Percentiles rank a stretch among this genome's conserved stretches.
These are phyloP conservation scores for Eucalyptus tenuipes DNA, from an alignment of 345 rosid species.

Conservation along the genomic window DNA sequence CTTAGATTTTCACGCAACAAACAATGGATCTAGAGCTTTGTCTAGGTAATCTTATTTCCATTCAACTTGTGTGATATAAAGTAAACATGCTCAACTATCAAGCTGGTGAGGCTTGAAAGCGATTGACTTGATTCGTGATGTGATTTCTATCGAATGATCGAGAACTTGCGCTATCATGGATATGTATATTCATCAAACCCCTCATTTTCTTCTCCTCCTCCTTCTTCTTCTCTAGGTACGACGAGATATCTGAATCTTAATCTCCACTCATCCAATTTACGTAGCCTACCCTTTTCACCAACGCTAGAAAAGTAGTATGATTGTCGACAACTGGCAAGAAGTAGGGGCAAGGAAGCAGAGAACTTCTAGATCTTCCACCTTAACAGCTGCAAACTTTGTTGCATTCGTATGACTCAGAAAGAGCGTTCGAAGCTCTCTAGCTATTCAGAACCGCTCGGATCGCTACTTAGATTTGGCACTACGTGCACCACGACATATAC, in stretches of 20 bases:
- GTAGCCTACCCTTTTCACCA: background rate
- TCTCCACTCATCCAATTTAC: background rate
- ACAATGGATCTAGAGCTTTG: background rate
- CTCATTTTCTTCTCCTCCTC: fast-evolving
- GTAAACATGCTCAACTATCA: background rate
- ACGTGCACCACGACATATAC: background rate
- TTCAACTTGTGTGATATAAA: background rate
- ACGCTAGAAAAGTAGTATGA: background rate
- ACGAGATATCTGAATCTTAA: background rate
- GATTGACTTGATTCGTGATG: fast-evolving
- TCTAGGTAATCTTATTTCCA: background rate
- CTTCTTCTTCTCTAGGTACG: background rate
- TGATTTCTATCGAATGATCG: background rate
- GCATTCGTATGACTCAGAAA: background rate
- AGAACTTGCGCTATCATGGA: fast-evolving
- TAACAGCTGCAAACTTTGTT: background rate
- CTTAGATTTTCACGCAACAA: background rate
- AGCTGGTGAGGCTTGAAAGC: background rate
- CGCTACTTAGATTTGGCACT: background rate
- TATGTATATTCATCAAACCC: background rate
- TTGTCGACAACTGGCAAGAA: background rate
- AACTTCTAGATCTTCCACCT: background rate
- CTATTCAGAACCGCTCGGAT: background rate
- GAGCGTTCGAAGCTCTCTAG: background rate
- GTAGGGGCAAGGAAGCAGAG: background rate